Evolutionary conservation across 2,329 filamentous ascomycete genomes (phyloP), one percentile per base, ranked within the genome.

Genomic region (Neocucurbitaria cava): DNA sequence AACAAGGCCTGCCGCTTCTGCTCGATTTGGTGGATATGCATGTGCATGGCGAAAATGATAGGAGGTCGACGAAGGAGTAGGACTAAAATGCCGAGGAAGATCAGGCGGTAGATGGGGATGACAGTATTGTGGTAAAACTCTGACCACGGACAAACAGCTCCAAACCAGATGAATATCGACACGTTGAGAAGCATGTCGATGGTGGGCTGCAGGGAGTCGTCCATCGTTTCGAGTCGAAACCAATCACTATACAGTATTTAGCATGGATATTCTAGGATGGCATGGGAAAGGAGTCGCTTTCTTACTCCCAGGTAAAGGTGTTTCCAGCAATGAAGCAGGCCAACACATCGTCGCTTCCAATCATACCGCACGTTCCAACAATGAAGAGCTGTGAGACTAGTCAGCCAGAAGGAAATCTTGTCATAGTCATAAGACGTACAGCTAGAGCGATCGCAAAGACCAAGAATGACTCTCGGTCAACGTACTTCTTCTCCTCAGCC

Each of bases 121-220:
- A 95, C 83, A 8, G 79, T 71, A 71, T 90, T 94, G 62, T 81
- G 63, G 0, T 82, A 75, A 62, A 97, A 96, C 23, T 78, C 79
- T 4, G 79, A 73, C 93, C 93, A 97, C 0, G 93, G 93, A 54
- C 89, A 91, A 10, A 93, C 85, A 0, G 91, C 91, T 3, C 69
- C 69, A 9, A 39, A 39, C 92, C 92, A 97, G 76, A 96, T 86
- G 73, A 97, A 97, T 35, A 97, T 85, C 17, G 88, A 82, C 3
- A 96, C 86, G 70, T 97, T 97, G 52, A 97, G 87, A 1, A 97
- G 82, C 92, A 96, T 96, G 73, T 97, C 92, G 41, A 97, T 90
- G 0, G 92, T 96, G 0, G 92, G 92, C 71, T 97, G 92, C n/a
- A 97, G 83, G 1, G 90, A 93, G 73, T 97, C 94, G 64, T 96